Base-by-base conservation (phyloP, 495 filamentous ascomycete genomes). In the Talaromyces ruber region DNA sequence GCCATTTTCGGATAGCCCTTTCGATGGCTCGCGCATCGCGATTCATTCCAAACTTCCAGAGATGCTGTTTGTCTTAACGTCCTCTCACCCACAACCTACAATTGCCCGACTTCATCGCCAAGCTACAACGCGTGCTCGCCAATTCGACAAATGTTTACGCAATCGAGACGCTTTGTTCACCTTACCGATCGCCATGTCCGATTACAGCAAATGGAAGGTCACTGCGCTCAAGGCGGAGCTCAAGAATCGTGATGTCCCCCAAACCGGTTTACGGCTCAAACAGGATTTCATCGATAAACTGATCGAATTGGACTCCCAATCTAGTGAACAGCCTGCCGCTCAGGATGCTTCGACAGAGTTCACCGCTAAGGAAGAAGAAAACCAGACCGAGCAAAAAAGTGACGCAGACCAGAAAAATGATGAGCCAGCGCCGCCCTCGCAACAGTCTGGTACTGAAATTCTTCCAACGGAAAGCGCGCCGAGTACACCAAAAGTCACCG, bases 141-240 rank as follows among this genome's bases (percentile, higher is more conserved):
- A 8, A 47, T 21, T 9, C 12, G 6, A 47, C 18, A 21, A 21
- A 18, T 47, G 18, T 18, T 47, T 47, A n/a, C 43, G n/a, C 43
- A n/a, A 47, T 47, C 18, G 7, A 47, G 43, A 21, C 43, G 18
- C 18, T 6, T 2, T 47, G 3, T 18, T 21, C 43, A 21, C 21
- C 43, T 21, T 47, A 47, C 6, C 18, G 39, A 22, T 26, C 60
- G 37, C 24, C 5, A 83, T 82, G 80, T 62, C 69, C 56, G 80
- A 83, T 61, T 83, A 81, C 63, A 75, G 74, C 29, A 80, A 79
- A 63, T 75, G 72, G 72, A 83, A 82, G 64, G 81, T 83, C 43
- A 71, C 74, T n/a, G 80, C 82, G 50, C 67, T 83, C 59, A 81
- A 81, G 67, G 76, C 78, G 22, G 79, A 83, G 68, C 71, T 82